Evolutionary conservation across 2,329 filamentous ascomycete species (phyloP), one percentile per base, ranked within the genome.

Genomic region (Epichloe baconii): DNA sequence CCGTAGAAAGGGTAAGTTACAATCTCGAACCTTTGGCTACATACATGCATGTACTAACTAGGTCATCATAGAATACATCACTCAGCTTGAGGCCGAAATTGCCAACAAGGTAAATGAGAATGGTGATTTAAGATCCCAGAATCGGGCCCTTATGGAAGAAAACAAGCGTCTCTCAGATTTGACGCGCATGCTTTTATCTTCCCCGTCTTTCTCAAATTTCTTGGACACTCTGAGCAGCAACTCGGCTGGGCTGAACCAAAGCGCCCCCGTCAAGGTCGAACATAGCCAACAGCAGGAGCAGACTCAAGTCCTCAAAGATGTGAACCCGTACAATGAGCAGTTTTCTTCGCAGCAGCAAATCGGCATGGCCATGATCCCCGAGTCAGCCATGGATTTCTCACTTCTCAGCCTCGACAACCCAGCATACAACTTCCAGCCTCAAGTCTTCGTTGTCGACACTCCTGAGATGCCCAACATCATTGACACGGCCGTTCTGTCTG

Each of bases 11-110:
- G 91, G 91, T 96, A 82, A 76, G 78, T 64, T 57, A 2, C 21
- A 14, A 44, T 38, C 8, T 15, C 1, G 21, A 4, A 46, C 7
- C 35, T 14, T 10, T 40, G n/a, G 8, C 44, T 26, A 14, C 15
- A 5, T 36, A 12, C 17, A 19, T 10, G 4, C 37, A 2, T 19
- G 14, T 11, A 11, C 34, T 23, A 12, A 7, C n/a, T 48, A 10
- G 43, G 26, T 12, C 2, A 10, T 38, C 36, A 7, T 62, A 97
- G 93, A 97, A 78, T 97, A 97, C 74, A 97, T 98, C 64, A 80
- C 82, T 56, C 90, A 97, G 68, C 85, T 98, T 15, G 93, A 98
- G 73, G 76, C 79, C 55, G 91, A 97, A 67, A 85, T 96, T 59
- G 85, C 88, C 50, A 76, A 75, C 62, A 94, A 93, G 72, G 82